These are phyloP conservation scores for Umbelopsis sp. DNA, from an alignment of 192 early-diverging fungal species.

Conservation along the genomic window DNA sequence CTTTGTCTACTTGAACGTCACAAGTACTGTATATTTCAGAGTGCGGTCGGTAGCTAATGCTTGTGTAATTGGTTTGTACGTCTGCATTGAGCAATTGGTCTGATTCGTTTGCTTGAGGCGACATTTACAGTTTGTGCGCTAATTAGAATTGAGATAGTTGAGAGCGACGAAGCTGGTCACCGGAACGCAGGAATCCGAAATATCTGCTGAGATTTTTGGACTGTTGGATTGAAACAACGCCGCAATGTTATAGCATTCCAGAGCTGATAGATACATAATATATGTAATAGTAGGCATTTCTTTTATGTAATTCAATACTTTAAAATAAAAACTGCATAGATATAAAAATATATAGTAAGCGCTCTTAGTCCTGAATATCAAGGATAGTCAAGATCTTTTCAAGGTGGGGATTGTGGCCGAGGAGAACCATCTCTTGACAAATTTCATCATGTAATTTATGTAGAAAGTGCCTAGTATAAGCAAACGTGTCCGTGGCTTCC, in stretches of 20 bases:
- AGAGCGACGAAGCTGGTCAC: too few relatives aligned
- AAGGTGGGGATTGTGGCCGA: constrained; percentile 73
- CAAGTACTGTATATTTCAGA: too few relatives aligned
- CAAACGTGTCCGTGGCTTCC: constrained; percentile 66
- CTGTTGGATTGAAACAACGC: too few relatives aligned
- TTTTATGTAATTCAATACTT: neutral
- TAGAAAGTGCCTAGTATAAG: constrained; percentile 63
- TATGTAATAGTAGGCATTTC: neutral
- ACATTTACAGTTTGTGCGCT: too few relatives aligned
- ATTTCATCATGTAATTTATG: constrained; percentile 58
- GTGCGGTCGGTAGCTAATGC: neutral
- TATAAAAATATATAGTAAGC: neutral
- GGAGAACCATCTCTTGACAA: constrained; percentile 51
- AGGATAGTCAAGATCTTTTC: constrained; percentile 52
- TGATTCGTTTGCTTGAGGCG: too few relatives aligned
- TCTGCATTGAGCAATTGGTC: too few relatives aligned
- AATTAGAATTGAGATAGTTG: too few relatives aligned
- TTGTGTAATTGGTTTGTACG: too few relatives aligned
- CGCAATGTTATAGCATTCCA: too few relatives aligned
- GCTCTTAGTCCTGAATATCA: constrained; percentile 18
- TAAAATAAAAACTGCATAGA: neutral
- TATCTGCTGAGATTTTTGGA: too few relatives aligned
- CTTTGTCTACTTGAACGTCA: constrained; percentile 35
- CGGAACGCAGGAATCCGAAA: too few relatives aligned
- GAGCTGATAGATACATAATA: too few relatives aligned